Evolutionary conservation across 139 green algal species (phyloP), one percentile per base, ranked within the genome.

Genomic region (Trebouxia sp.): DNA sequence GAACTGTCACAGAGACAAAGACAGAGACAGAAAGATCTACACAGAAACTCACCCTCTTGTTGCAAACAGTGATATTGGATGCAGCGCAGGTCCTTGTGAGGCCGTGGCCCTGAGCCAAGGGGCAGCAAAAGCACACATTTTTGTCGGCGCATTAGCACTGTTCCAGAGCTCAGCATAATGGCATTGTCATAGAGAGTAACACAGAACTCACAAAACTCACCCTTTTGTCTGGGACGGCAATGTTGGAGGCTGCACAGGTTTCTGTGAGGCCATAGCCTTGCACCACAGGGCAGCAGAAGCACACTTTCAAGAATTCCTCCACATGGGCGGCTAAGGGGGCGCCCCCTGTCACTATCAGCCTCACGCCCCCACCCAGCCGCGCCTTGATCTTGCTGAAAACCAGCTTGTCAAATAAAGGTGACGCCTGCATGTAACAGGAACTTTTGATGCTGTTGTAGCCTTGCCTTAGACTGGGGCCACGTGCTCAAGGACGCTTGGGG

Each of bases 221-320:
- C 50, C 83, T 81, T 41, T 80, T 56, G 62, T 94, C 88, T 0
- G 91, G 88, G 5, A 83, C 62, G 1, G 90, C 87, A 58, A 95
- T 91, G 88, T 92, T 95, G 65, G 91, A 94, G 26, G 88, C 87
- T 0, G 93, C 94, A 79, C 89, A 93, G 2, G 92, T 97, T 89
- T 98, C 94, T 0, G 94, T 98, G 30, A 98, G 87, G 65, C 94
- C 94, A 75, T 97, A 98, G 76, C 94, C 94, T 89, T 96, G 92
- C 35, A 91, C 78, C 41, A 89, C 82, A 22, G 58, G 72, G 76
- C 81, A 88, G 82, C 86, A 90, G 84, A 92, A 90, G 80, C 66
- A 70, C 47, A 90, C 85, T 65, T 84, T 84, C 24, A 94, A 84
- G 79, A 94, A 94, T 32, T 93, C 85, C 85, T 92, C 85, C 28